phyloP scores from a whole-genome alignment of 768 basidiomycete genomes.

The Gloeostereum incarnatum region DNA sequence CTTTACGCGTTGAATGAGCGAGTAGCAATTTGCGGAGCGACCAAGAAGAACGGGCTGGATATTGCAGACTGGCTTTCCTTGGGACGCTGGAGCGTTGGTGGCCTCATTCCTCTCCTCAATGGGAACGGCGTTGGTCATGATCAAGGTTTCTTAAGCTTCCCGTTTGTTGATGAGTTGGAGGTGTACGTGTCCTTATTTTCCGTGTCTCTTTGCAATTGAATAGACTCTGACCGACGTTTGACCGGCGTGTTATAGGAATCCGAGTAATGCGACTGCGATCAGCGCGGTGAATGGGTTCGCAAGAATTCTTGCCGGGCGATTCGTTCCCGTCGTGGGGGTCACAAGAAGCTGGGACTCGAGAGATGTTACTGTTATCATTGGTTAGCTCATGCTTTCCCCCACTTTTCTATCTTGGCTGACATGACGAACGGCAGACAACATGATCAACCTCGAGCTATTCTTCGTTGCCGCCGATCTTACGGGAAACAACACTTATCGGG shows the following conservation, averaged over 20 bases:
- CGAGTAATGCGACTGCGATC: slow-evolving; percentile 23
- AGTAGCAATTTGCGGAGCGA: slow-evolving; percentile 18
- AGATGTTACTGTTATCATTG: too few species aligned
- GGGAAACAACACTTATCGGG: slow-evolving; percentile 43
- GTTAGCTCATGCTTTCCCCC: too few species aligned
- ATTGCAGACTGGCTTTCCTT: slow-evolving; percentile 23
- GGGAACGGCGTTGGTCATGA: slow-evolving; percentile 28
- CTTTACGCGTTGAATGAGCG: slow-evolving; percentile 29
- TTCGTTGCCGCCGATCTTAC: slow-evolving; percentile 50
- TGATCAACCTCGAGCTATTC: slow-evolving; percentile 73
- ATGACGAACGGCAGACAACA: too few species aligned
- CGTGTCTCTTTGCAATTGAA: too few species aligned
- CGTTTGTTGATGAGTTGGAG: slow-evolving; percentile 27
- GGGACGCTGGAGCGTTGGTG: slow-evolving; percentile 24
- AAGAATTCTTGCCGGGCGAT: slow-evolving; percentile 23
- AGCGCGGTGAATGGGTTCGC: slow-evolving; percentile 26
- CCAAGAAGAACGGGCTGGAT: slow-evolving; percentile 8
- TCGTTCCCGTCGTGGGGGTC: slow-evolving; percentile 29
- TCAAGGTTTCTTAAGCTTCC: slow-evolving; percentile 34
- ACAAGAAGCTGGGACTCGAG: slow-evolving; percentile 34
- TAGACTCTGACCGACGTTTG: neutral
- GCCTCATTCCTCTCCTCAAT: slow-evolving; percentile 21
- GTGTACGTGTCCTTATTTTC: too few species aligned
- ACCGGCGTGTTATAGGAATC: slow-evolving; percentile 16
- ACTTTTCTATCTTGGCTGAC: too few species aligned